Base-by-base conservation (phyloP, 2,329 filamentous ascomycete genomes). In the Botrytis squamosa region DNA sequence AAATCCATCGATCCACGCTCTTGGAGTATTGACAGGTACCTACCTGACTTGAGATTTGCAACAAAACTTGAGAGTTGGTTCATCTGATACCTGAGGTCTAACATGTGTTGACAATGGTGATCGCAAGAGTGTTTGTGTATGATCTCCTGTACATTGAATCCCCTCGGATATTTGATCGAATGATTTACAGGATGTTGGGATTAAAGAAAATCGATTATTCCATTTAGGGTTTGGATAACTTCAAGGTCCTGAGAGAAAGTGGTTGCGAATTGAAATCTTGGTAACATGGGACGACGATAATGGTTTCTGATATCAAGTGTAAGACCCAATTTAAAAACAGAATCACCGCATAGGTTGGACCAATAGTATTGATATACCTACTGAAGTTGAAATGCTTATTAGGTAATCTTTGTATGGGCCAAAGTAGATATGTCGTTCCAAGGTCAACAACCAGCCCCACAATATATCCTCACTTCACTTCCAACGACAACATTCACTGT, bases 401-500 rank as follows among this genome's bases (percentile, higher is more conserved):
- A 29, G 29, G 29, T 29, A 18, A 8, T 57, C 7, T 7, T 29
- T n/a, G 14, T 57, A 33, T 29, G n/a, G 25, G 52, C 8, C 52
- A 55, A 29, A 29, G 25, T 4, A 55, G n/a, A 14, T 18, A 18
- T 29, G 52, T 25, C 52, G 6, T 29, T 55, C 14, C 52, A 29
- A n/a, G 52, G n/a, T 36, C 57, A 36, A 33, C 57, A 33, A 36
- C 8, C 29, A 22, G 57, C 29, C 44, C 44, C 64, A 52, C 44
- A 52, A 66, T 66, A 66, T 52, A 66, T 66, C 64, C 33, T 66
- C 64, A 66, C 44, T 52, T 66, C 60, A 44, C 25, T 44, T 64
- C 62, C 25, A 29, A 10, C 62, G 18, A 64, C 38, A 40, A 64
- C 14, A 67, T 67, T 67, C 64, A 67, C 44, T 52, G 5, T 38